Evolutionary conservation across 2,329 filamentous ascomycete genomes (phyloP).

Genomic region (Pseudogymnoascus sp.): DNA sequence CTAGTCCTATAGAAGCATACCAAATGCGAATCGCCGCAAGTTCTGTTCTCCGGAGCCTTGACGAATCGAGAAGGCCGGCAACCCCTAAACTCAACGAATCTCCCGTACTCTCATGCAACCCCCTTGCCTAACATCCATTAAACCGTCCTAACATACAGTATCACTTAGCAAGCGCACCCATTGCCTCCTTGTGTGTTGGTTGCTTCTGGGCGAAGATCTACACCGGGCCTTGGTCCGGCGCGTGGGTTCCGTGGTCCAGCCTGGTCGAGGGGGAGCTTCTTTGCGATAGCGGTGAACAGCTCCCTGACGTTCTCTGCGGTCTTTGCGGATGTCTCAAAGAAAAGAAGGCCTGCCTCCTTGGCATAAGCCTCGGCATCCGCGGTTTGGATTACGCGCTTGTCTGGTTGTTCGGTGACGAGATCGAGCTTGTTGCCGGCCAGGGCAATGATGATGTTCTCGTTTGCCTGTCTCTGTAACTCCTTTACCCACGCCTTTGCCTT

Average conservation of each 20-base stretch:
- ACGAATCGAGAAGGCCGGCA: neutral
- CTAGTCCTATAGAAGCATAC: constrained; percentile 5
- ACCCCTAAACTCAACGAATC: constrained; percentile 11
- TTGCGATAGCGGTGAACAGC: constrained; percentile 93
- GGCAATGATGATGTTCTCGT: constrained; percentile 99
- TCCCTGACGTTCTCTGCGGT: constrained; percentile 93
- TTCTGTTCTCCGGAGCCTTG: neutral
- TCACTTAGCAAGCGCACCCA: constrained; percentile 54
- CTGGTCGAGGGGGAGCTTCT: constrained; percentile 94
- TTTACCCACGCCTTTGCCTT: constrained; percentile 99
- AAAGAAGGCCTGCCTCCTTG: constrained; percentile 83
- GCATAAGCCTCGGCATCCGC: constrained; percentile 94
- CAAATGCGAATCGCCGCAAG: neutral
- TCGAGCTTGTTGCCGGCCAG: constrained; percentile 97
- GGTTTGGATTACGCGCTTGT: constrained; percentile 85
- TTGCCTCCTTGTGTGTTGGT: constrained; percentile 50
- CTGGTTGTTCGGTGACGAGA: constrained; percentile 85
- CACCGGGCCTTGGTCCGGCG: constrained; percentile 47
- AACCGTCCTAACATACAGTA: constrained; percentile 29
- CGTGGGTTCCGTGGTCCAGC: constrained; percentile 83
- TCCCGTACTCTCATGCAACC: constrained; percentile 13
- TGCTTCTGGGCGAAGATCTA: constrained; percentile 51
- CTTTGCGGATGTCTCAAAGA: constrained; percentile 98
- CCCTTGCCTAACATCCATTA: constrained; percentile 28
- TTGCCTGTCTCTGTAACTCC: constrained; percentile 95